phyloP scores from a whole-genome alignment of 176 grass and related monocot genomes.

The Oropetium thomaeum region DNA sequence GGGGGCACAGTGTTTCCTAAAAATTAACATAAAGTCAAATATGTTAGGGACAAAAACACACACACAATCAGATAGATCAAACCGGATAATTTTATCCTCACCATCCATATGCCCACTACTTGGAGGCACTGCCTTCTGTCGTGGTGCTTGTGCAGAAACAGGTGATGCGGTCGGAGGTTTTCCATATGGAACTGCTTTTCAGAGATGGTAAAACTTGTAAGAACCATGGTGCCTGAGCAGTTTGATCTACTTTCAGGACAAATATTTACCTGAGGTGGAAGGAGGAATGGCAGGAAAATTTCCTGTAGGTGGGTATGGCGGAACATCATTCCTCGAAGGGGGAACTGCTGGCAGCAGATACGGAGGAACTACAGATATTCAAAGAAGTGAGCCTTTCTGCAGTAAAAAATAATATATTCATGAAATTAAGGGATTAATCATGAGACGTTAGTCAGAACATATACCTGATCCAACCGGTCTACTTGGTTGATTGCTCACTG shows the following conservation, averaged over 20 bases:
- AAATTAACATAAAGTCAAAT: slow-evolving; percentile 32
- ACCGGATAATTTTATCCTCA: slow-evolving; percentile 26
- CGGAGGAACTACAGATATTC: slow-evolving; percentile 16
- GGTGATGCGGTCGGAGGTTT: slow-evolving; percentile 44
- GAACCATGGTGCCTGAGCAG: background rate
- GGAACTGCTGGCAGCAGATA: slow-evolving; percentile 14
- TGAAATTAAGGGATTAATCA: slow-evolving; percentile 2
- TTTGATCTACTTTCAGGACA: background rate
- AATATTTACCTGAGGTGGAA: slow-evolving; percentile 50
- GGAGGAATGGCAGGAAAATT: slow-evolving; percentile 48
- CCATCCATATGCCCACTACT: slow-evolving; percentile 39
- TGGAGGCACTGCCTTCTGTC: slow-evolving; percentile 44
- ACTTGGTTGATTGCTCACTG: slow-evolving; percentile 44
- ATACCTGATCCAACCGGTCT: slow-evolving; percentile 59
- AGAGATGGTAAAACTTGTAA: slow-evolving; percentile 17
- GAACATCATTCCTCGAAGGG: slow-evolving; percentile 36
- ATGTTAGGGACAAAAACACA: background rate
- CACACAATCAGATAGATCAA: background rate
- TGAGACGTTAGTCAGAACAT: slow-evolving; percentile 10
- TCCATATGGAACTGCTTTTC: slow-evolving; percentile 27
- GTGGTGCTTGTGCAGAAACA: slow-evolving; percentile 37
- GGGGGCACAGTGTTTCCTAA: slow-evolving; percentile 45
- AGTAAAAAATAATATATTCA: slow-evolving; percentile 1
- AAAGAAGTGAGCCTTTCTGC: background rate
- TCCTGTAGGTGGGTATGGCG: slow-evolving; percentile 46